Conservation (phyloP, 78 protist species). For the Tieghemostelium lacteum region DNA sequence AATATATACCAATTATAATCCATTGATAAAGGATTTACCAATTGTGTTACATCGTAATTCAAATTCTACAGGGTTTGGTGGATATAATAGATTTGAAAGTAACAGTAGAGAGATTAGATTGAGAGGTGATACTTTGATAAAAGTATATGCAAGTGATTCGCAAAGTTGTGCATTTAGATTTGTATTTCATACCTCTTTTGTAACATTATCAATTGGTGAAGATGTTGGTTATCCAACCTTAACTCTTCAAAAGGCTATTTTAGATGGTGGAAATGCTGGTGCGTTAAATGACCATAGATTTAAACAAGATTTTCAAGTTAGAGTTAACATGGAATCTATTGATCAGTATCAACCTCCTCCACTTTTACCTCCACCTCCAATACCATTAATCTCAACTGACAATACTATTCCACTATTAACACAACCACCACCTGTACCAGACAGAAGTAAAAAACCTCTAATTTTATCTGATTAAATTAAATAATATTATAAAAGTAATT, state of each 20-base stretch:
- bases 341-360: neutral
- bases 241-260: slow-evolving; percentile 12
- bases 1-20: slow-evolving; percentile 33
- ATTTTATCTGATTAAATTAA: no score
- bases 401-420: neutral
- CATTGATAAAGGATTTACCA: slow-evolving; percentile 32
- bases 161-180: slow-evolving; percentile 28
- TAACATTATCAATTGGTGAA: neutral
- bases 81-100: slow-evolving; percentile 11
- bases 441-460: slow-evolving; percentile 14
- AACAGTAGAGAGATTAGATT: neutral
- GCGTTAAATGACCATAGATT: slow-evolving; percentile 9
- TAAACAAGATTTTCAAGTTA: slow-evolving; percentile 18
- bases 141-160: slow-evolving; percentile 28
- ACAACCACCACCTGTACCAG: slow-evolving; percentile 34
- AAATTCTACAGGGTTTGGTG: neutral
- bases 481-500: no score
- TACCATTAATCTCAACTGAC: neutral
- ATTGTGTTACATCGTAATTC: slow-evolving; percentile 3
- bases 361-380: neutral
- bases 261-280: slow-evolving; percentile 44
- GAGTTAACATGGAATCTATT: neutral
- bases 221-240: neutral
- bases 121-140: slow-evolving; percentile 43
- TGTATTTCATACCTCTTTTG: slow-evolving; percentile 50